These are phyloP conservation scores for Platanus orientalis DNA, from an alignment of 164 flowering plant genomes.

Conservation along the genomic window DNA sequence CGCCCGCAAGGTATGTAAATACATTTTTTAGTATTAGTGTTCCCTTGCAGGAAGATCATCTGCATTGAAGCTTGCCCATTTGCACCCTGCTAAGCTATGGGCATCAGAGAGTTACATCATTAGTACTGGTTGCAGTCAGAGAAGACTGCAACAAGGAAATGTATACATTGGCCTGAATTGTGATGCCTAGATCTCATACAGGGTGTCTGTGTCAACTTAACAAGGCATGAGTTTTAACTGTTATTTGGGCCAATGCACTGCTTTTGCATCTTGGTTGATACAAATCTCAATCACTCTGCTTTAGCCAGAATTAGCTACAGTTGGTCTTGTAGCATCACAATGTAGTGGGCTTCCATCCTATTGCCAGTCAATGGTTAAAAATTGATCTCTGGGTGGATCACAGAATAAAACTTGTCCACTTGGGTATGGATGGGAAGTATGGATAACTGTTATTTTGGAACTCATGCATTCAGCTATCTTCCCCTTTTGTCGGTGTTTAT, in stretches of 20 bases:
- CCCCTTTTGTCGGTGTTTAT: not conserved
- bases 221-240: not conserved
- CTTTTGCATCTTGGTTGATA: no score
- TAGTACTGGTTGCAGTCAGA: not conserved
- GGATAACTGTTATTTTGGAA: no score
- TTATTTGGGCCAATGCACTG: not conserved
- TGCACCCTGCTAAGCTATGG: not conserved
- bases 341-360: no score
- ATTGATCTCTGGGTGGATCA: no score
- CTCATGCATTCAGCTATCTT: not conserved
- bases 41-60: not conserved
- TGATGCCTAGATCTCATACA: not conserved
- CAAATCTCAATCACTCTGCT: no score
- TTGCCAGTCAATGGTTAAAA: no score
- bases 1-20: conserved; percentile 61
- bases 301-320: no score
- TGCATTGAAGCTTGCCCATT: not conserved
- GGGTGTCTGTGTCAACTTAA: not conserved
- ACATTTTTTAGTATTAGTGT: not conserved
- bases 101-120: not conserved
- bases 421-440: no score
- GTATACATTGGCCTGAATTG: not conserved
- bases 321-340: no score
- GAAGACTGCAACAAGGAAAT: not conserved
- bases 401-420: no score